These are phyloP conservation scores for Fusarium miscanthi DNA, from an alignment of 2,329 filamentous ascomycete genomes.

Conservation along the genomic window DNA sequence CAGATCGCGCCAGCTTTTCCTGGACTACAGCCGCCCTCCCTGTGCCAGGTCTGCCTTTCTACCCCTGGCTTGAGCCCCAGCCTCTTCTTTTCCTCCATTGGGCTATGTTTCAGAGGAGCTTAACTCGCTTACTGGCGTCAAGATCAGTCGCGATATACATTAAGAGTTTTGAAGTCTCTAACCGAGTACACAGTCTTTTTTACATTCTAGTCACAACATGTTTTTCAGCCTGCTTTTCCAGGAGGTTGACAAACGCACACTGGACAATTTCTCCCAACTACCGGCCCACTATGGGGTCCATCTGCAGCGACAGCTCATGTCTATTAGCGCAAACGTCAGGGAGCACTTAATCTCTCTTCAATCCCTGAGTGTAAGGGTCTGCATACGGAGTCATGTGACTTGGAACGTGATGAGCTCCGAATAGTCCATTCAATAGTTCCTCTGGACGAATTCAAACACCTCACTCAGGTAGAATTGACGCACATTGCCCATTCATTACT, in stretches of 20 bases:
- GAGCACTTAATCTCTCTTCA: conserved; percentile 29
- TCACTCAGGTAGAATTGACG: neutral
- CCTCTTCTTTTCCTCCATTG: conserved; percentile 13
- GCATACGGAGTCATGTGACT: conserved; percentile 30
- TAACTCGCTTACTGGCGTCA: neutral
- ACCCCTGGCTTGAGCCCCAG: conserved; percentile 21
- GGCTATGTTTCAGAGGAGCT: neutral
- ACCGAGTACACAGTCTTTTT: neutral
- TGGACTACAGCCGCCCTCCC: conserved; percentile 13
- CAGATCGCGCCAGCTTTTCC: conserved; percentile 43
- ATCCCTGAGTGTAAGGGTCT: neutral
- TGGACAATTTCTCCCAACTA: conserved; percentile 12
- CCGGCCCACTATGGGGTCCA: conserved; percentile 22
- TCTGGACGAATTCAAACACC: neutral
- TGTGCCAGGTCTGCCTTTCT: neutral
- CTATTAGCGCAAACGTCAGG: conserved; percentile 21
- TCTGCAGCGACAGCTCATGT: conserved; percentile 11
- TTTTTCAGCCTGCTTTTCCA: neutral
- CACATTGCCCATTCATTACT: neutral
- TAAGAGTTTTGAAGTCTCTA: neutral
- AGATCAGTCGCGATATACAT: neutral
- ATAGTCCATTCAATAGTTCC: neutral
- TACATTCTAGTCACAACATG: neutral
- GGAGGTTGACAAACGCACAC: conserved; percentile 18
- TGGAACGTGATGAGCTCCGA: neutral